phyloP scores from a whole-genome alignment of 2,329 filamentous ascomycete genomes.

The Ascosphaera aggregata region DNA sequence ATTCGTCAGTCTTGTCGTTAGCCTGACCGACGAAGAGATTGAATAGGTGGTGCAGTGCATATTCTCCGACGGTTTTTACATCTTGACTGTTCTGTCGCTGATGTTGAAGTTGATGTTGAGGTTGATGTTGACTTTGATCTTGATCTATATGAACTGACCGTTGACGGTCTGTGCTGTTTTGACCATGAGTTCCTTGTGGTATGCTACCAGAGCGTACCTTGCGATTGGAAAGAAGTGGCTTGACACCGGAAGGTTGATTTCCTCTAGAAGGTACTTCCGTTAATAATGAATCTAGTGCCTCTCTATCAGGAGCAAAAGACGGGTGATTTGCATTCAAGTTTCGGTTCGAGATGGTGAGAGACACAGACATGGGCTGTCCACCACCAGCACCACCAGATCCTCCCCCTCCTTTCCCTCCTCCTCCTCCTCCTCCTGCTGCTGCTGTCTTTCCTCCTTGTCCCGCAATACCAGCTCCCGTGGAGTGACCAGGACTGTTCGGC shows the following conservation, averaged over 20 bases:
- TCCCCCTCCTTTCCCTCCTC: no score
- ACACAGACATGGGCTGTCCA: background rate
- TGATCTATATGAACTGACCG: background rate
- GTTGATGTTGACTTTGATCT: conserved; percentile 21
- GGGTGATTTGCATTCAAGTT: background rate
- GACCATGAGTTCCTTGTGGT: conserved; percentile 26
- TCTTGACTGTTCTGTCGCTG: conserved; percentile 48
- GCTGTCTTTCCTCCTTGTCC: background rate
- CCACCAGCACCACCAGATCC: no score
- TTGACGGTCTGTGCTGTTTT: background rate
- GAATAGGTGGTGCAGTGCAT: conserved; percentile 87
- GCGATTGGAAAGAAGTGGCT: conserved; percentile 12
- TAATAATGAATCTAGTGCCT: background rate
- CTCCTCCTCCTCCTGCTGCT: no score
- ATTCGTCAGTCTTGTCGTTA: conserved; percentile 87
- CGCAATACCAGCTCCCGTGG: background rate
- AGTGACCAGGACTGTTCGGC: background rate
- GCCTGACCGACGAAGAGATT: conserved; percentile 93
- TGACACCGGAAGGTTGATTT: conserved; percentile 3
- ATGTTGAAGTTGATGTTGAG: conserved; percentile 51
- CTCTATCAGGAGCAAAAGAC: background rate
- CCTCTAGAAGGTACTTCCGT: background rate
- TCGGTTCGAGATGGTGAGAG: background rate
- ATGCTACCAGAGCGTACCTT: conserved; percentile 37
- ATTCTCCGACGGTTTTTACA: conserved; percentile 87